Conservation (phyloP, 805 yeast species). For the Barnettozyma sp. region DNA sequence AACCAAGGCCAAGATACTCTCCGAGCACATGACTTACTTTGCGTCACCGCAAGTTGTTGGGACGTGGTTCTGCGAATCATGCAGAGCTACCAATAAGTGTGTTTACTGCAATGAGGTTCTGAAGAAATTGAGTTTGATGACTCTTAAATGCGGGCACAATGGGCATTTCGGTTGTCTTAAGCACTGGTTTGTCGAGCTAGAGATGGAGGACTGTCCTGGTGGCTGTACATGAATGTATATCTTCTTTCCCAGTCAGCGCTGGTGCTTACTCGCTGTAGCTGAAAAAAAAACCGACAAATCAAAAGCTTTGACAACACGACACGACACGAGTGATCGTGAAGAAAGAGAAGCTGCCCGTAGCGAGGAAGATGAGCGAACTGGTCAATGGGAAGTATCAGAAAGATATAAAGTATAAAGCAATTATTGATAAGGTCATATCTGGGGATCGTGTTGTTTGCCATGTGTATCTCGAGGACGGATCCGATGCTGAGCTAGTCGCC, state of each 20-base stretch:
- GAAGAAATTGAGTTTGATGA: slow-evolving; percentile 56
- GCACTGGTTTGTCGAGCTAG: slow-evolving; percentile 66
- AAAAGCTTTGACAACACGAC: too few species aligned
- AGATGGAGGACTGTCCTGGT: slow-evolving; percentile 70
- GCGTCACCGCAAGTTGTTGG: slow-evolving; percentile 41
- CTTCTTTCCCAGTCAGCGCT: too few species aligned
- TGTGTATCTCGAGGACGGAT: slow-evolving; percentile 37
- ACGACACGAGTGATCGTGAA: too few species aligned
- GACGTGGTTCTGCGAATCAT: slow-evolving; percentile 79
- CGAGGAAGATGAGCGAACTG: slow-evolving; percentile 18
- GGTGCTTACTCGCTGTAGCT: too few species aligned
- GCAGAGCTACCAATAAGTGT: slow-evolving; percentile 47
- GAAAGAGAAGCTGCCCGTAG: too few species aligned
- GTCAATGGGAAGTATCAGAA: slow-evolving; percentile 24
- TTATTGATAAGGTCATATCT: slow-evolving; percentile 68
- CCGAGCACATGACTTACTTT: neutral
- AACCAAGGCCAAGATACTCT: slow-evolving; percentile 33
- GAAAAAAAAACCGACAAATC: too few species aligned
- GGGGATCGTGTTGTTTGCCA: slow-evolving; percentile 76
- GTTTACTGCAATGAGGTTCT: slow-evolving; percentile 72
- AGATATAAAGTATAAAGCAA: slow-evolving; percentile 31
- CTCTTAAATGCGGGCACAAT: slow-evolving; percentile 74
- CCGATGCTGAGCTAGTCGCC: slow-evolving; percentile 53
- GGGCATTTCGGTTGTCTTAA: slow-evolving; percentile 78
- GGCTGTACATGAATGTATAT: slow-evolving; percentile 34